Percentiles rank a stretch among this genome's conserved stretches.
Conservation (phyloP, 2,329 filamentous ascomycete species). For the Plenodomus biglobosus region DNA sequence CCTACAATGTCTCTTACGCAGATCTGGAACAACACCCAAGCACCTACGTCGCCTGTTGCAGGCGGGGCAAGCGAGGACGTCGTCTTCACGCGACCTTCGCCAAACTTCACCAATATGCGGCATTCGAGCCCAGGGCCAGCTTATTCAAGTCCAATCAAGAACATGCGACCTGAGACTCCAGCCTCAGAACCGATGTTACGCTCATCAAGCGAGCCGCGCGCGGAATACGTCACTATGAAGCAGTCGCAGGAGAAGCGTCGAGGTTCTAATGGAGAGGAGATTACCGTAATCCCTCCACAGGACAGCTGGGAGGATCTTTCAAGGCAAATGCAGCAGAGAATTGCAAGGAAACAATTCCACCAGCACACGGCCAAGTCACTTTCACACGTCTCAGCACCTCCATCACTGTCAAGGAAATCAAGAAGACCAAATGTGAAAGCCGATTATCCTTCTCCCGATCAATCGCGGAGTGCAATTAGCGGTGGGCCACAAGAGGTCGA, state of each 20-base stretch:
- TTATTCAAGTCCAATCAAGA: conserved; percentile 46
- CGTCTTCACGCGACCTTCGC: conserved; percentile 50
- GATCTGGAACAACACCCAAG: conserved; percentile 50
- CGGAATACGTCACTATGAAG: conserved; percentile 49
- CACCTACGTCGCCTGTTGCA: conserved; percentile 47
- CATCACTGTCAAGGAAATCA: conserved; percentile 11
- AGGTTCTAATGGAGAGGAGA: conserved; percentile 17
- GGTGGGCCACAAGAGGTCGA: conserved; percentile 23
- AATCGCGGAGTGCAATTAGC: conserved; percentile 1
- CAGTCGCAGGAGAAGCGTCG: conserved; percentile 48
- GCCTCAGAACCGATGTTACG: conserved; percentile 27
- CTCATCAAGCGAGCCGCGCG: conserved; percentile 46
- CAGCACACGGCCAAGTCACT: conserved; percentile 26
- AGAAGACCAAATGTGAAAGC: conserved; percentile 20
- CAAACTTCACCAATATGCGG: conserved; percentile 42
- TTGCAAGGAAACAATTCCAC: conserved; percentile 24
- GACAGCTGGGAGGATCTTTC: conserved; percentile 38
- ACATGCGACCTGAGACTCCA: conserved; percentile 16
- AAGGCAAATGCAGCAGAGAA: conserved; percentile 18
- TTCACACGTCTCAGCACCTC: conserved; percentile 33
- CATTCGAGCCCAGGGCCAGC: conserved; percentile 42
- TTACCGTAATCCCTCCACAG: conserved; percentile 16
- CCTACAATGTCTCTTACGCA: conserved; percentile 49
- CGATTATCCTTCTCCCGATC: conserved; percentile 32
- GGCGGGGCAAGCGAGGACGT: conserved; percentile 47